Base-by-base conservation (phyloP, 257 asterid genomes). In the Fraxinus pennsylvanica region DNA sequence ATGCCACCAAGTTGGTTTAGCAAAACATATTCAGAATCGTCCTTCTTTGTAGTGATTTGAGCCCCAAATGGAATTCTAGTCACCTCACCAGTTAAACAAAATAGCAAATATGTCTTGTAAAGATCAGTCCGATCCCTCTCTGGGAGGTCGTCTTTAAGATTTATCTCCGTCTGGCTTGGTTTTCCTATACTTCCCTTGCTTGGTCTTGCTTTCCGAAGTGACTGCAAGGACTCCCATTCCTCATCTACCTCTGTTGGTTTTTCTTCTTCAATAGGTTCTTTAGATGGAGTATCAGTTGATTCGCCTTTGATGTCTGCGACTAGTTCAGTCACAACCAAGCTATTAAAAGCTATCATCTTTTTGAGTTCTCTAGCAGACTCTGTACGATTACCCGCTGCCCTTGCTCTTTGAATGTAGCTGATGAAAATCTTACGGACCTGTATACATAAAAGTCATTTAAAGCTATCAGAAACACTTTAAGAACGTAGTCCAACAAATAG, bases 221-320 rank as follows among this genome's bases (percentile, higher is more conserved):
- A 89, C 81, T 89, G 91, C 86, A 96, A 80, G 68, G 96, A 85
- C 77, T 84, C 93, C 98, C 97, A 93, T 82, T 94, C 99, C 82
- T 86, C 97, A 1, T 86, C 92, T 27, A 88, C 91, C 8, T 80
- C 87, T 0, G 14, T 68, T 54, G 74, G 82, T 78, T 79, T 78
- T 74, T 84, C 90, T 77, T 84, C 82, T 30, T 75, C 57, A 71
- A 57, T 76, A 74, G 88, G 83, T 84, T 87, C 91, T 83, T 88
- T 94, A 14, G 85, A 75, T 38, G 86, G 82, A 66, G 82, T 71
- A 25, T 87, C 92, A 39, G 86, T 70, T 63, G 97, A 86, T 75
- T 96, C 97, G 17, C 97, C 98, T 86, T 92, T 96, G 81, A 96
- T 92, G 83, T 96, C 99, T 1, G 96, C 89, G 72, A 96, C 87